Conservation (phyloP, 345 rosid species). For the Eucalyptus tenuipes region DNA sequence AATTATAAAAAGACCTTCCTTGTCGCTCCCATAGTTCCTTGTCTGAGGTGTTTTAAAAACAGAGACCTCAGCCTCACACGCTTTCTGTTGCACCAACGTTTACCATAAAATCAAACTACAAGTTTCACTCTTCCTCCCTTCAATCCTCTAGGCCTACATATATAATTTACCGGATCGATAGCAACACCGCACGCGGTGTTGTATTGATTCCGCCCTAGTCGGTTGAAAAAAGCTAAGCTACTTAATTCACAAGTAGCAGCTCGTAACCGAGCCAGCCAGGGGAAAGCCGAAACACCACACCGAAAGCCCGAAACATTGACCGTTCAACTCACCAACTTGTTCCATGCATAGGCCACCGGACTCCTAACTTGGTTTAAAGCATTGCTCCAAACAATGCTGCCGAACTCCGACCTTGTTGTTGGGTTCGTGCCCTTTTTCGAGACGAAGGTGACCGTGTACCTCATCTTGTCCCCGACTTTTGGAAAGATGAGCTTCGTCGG, state of each 20-base stretch:
- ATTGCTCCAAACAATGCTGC: slow-evolving; percentile 68
- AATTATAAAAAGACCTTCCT: not conserved
- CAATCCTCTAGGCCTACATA: not conserved
- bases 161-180: not conserved
- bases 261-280: not conserved
- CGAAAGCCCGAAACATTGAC: not conserved
- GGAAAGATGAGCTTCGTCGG: slow-evolving; percentile 45
- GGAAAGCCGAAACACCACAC: not conserved
- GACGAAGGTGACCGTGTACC: slow-evolving; percentile 64
- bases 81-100: not conserved
- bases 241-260: not conserved
- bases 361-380: slow-evolving; percentile 59
- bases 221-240: not conserved
- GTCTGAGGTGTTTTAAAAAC: not conserved
- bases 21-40: not conserved
- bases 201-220: not conserved
- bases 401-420: slow-evolving; percentile 33
- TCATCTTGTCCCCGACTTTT: slow-evolving; percentile 55
- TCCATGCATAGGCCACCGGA: slow-evolving; percentile 75
- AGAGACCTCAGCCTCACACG: not conserved
- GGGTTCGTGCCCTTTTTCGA: slow-evolving; percentile 31
- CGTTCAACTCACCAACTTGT: slow-evolving; percentile 7
- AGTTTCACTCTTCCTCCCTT: not conserved
- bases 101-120: not conserved
- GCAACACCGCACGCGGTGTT: not conserved